Evolutionary conservation across 176 grass and related monocot species (phyloP).

Genomic region (Cenchrus fungigraminus): DNA sequence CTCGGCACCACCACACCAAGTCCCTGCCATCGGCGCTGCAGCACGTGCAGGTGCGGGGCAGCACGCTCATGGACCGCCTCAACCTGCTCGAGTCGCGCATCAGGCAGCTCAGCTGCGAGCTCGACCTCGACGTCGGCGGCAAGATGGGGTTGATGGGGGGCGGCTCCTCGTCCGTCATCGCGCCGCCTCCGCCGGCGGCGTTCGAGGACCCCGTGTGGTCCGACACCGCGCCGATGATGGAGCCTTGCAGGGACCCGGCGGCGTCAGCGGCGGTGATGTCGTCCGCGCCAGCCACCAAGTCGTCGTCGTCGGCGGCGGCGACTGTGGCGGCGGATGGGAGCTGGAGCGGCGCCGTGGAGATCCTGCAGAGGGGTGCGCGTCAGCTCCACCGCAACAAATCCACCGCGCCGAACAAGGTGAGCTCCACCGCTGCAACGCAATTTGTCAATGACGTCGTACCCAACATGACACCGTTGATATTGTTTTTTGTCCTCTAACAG

Average conservation of each 20-base stretch:
- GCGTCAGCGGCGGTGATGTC: background rate
- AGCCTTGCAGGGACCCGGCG: background rate
- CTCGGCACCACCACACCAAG: conserved; percentile 53
- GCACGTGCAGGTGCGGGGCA: conserved; percentile 30
- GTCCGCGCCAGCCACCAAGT: background rate
- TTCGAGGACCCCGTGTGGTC: conserved; percentile 39
- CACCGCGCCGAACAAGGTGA: conserved; percentile 18
- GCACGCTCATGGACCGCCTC: conserved; percentile 59
- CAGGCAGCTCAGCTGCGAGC: conserved; percentile 58
- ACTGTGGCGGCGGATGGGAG: background rate
- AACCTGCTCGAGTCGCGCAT: conserved; percentile 61
- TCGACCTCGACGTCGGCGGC: conserved; percentile 33
- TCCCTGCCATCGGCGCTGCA: conserved; percentile 51
- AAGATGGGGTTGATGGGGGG: background rate
- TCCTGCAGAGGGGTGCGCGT: conserved; percentile 39
- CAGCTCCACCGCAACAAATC: conserved; percentile 44
- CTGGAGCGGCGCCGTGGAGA: conserved; percentile 44
- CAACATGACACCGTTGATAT: background rate
- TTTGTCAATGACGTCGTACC: background rate
- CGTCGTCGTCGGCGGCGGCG: background rate
- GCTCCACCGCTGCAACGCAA: background rate
- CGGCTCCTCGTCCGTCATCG: background rate
- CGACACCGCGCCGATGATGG: conserved; percentile 7
- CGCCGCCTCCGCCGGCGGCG: no score
- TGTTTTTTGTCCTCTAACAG: no score